Percentiles rank a stretch among this genome's conserved stretches.
Conservation (phyloP, 1,284 basidiomycete species). For the Athelia sp. region DNA sequence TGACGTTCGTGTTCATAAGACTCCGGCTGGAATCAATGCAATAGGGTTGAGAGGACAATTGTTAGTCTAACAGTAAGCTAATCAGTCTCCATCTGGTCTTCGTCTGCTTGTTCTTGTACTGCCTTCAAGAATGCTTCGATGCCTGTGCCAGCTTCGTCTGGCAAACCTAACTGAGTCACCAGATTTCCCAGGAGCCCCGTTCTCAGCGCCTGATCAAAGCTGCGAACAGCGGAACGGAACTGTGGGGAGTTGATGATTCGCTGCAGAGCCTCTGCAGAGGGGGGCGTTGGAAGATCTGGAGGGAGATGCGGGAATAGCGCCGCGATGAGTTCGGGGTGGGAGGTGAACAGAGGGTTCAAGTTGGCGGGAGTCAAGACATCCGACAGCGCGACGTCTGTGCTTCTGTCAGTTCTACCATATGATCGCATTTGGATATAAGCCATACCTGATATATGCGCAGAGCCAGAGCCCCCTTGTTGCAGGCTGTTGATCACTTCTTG, state of each 20-base stretch:
- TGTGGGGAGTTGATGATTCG: slow-evolving; percentile 52
- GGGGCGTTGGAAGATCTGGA: slow-evolving; percentile 60
- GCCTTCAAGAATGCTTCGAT: slow-evolving; percentile 70
- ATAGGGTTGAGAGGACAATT: no score
- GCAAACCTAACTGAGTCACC: slow-evolving; percentile 69
- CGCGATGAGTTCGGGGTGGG: slow-evolving; percentile 59
- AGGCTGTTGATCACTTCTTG: neutral
- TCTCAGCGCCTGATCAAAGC: slow-evolving; percentile 70
- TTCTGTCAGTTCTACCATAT: no score
- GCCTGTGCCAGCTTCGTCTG: slow-evolving; percentile 72
- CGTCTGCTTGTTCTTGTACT: slow-evolving; percentile 64
- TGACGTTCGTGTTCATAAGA: no score
- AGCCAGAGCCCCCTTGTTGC: slow-evolving; percentile 2
- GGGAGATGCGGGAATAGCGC: slow-evolving; percentile 75
- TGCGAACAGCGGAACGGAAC: slow-evolving; percentile 58
- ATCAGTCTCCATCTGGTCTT: slow-evolving; percentile 55
- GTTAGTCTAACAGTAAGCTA: no score
- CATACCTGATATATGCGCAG: slow-evolving; percentile 4
- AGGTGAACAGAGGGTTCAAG: slow-evolving; percentile 61
- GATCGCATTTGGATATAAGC: slow-evolving; percentile 7
- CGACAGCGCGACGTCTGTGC: slow-evolving; percentile 54
- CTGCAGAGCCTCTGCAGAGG: slow-evolving; percentile 58
- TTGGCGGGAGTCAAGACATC: slow-evolving; percentile 73
- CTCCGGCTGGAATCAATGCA: no score
- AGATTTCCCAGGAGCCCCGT: slow-evolving; percentile 70